A percentile compares a stretch with the other conserved stretches of the same genome.
These are phyloP conservation scores for Taxawa tesnikishii DNA, from an alignment of 2,329 filamentous ascomycete genomes.

Conservation along the genomic window DNA sequence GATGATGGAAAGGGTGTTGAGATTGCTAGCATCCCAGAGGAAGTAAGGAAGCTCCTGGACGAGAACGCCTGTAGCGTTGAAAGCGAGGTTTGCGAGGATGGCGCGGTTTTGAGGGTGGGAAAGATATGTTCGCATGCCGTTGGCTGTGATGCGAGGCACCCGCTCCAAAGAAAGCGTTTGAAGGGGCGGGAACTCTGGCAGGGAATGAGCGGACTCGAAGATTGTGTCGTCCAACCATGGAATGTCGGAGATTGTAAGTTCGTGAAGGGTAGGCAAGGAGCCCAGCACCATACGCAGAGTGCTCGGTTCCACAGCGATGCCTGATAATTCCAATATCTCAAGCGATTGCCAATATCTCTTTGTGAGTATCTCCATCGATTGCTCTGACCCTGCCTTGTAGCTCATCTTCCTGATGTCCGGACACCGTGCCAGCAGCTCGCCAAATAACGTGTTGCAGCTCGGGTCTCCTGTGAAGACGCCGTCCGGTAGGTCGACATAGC, in stretches of 20 bases:
- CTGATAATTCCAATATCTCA: constrained; percentile 59
- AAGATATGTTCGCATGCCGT: constrained; percentile 59
- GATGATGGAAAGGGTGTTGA: constrained; percentile 47
- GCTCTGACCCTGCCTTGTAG: constrained; percentile 67
- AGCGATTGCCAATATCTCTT: constrained; percentile 57
- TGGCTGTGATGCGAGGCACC: constrained; percentile 57
- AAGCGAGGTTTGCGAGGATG: constrained; percentile 53
- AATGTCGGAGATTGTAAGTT: constrained; percentile 62
- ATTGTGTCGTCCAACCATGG: constrained; percentile 63
- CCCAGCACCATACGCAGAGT: constrained; percentile 60
- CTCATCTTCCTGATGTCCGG: constrained; percentile 80
- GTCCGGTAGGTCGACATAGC: constrained; percentile 82
- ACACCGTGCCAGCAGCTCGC: constrained; percentile 76
- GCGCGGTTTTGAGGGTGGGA: constrained; percentile 46
- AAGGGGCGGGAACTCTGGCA: constrained; percentile 64
- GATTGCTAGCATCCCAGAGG: constrained; percentile 42
- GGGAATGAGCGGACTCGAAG: constrained; percentile 49
- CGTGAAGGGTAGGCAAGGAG: constrained; percentile 53
- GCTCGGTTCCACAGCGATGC: constrained; percentile 56
- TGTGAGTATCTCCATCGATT: constrained; percentile 58
- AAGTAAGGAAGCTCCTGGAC: constrained; percentile 49
- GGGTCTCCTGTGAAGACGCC: constrained; percentile 75
- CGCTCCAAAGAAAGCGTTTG: constrained; percentile 62
- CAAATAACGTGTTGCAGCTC: constrained; percentile 60
- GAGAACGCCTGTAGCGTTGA: constrained; percentile 61